Conservation (phyloP, 805 yeast species). For the Yarrowia sp. region DNA sequence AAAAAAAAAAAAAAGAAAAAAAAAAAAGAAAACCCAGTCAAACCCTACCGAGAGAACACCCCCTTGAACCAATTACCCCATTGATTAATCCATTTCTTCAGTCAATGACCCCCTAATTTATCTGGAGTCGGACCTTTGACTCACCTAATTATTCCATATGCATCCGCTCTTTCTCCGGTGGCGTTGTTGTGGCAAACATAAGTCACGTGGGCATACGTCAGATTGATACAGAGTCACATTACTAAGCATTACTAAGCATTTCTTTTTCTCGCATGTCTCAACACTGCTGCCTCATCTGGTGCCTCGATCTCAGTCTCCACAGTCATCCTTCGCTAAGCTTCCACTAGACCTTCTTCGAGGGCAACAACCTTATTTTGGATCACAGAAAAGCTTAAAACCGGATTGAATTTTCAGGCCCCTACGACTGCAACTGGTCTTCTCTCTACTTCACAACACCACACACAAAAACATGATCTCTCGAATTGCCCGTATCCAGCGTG, state of each 20-base stretch:
- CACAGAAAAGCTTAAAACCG: background rate
- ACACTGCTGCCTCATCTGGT: background rate
- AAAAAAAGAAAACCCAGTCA: too few relatives aligned
- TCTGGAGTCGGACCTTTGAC: too few relatives aligned
- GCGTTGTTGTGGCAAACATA: too few relatives aligned
- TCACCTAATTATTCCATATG: too few relatives aligned
- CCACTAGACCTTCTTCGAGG: slow-evolving; percentile 3
- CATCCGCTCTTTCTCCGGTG: too few relatives aligned
- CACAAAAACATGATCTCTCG: slow-evolving; percentile 3
- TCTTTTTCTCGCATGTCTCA: background rate
- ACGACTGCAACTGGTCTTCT: background rate
- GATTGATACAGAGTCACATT: background rate
- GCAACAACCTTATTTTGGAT: background rate
- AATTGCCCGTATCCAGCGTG: slow-evolving; percentile 15
- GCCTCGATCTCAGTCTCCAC: background rate
- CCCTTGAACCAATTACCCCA: too few relatives aligned
- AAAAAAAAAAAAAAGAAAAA: too few relatives aligned
- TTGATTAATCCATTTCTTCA: too few relatives aligned
- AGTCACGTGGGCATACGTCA: too few relatives aligned
- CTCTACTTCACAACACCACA: background rate
- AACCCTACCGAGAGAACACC: too few relatives aligned
- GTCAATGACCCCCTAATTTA: too few relatives aligned
- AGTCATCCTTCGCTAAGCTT: slow-evolving; percentile 12
- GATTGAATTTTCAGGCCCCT: slow-evolving; percentile 8
- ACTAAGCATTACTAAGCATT: background rate